These are phyloP conservation scores for Malus sylvestris DNA, from an alignment of 306 rosid species.

Conservation along the genomic window DNA sequence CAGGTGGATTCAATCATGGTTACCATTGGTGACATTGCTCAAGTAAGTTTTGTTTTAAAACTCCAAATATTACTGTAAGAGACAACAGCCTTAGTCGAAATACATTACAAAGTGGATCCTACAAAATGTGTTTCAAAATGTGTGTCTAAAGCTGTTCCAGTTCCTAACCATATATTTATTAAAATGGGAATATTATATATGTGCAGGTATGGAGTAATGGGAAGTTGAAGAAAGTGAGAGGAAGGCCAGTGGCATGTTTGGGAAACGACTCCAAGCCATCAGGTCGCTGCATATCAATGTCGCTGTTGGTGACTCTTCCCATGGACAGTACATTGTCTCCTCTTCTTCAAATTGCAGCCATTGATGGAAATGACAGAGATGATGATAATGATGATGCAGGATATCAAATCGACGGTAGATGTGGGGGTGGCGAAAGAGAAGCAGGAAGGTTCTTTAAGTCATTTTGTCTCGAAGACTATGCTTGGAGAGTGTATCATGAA, in stretches of 20 bases:
- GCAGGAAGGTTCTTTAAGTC: conserved; percentile 38
- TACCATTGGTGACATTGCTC: conserved; percentile 78
- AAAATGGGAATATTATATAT: too few species aligned
- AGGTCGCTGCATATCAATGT: conserved; percentile 41
- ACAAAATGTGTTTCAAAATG: too few species aligned
- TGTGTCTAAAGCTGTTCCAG: too few species aligned
- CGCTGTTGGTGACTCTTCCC: conserved; percentile 69
- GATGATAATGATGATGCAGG: neutral
- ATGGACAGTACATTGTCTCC: conserved; percentile 53
- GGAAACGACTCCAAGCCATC: conserved; percentile 16
- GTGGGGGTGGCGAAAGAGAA: neutral
- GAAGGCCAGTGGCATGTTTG: conserved; percentile 39
- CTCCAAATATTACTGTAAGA: neutral
- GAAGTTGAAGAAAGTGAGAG: conserved; percentile 74
- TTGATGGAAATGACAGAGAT: too few species aligned
- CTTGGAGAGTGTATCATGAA: conserved; percentile 74
- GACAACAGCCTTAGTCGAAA: too few species aligned
- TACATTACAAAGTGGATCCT: too few species aligned
- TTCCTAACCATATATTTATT: too few species aligned
- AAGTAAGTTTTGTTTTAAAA: conserved; percentile 30
- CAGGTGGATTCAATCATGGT: conserved; percentile 61
- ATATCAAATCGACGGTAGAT: too few species aligned
- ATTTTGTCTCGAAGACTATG: conserved; percentile 74
- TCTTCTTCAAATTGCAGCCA: conserved; percentile 11
- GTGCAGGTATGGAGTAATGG: conserved; percentile 90